Percentiles rank a stretch among this genome's conserved stretches.
phyloP scores from a whole-genome alignment of 345 rosid species.

The Brassica rapa region DNA sequence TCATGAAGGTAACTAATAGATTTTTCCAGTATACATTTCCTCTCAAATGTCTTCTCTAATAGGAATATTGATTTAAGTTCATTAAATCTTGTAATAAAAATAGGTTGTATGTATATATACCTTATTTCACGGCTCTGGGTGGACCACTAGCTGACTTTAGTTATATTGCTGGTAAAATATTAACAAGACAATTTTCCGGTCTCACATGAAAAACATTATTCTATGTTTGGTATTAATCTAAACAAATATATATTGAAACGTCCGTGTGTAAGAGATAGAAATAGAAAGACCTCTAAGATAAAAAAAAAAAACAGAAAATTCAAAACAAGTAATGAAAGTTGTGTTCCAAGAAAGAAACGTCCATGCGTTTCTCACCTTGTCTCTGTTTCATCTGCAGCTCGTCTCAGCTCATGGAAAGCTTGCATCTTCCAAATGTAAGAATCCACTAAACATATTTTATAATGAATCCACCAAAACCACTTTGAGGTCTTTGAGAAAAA shows the following conservation, averaged over 20 bases:
- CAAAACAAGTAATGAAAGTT: not conserved
- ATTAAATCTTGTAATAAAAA: conserved; percentile 33
- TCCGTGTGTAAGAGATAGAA: not conserved
- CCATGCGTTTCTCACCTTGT: conserved; percentile 26
- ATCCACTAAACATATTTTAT: not conserved
- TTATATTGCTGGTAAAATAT: conserved; percentile 23
- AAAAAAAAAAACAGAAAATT: too few species aligned
- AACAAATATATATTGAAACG: not conserved
- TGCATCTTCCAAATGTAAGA: conserved; percentile 92
- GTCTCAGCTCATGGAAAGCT: conserved; percentile 87
- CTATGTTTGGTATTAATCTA: conserved; percentile 11
- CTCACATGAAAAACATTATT: conserved; percentile 24
- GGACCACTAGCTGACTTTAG: conserved; percentile 47
- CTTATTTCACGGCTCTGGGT: conserved; percentile 34
- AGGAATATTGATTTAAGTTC: conserved; percentile 37
- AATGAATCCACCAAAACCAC: not conserved
- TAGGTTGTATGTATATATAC: conserved; percentile 30
- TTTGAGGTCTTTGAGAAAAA: not conserved
- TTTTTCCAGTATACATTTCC: conserved; percentile 29
- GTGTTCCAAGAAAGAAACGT: not conserved
- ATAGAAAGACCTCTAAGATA: not conserved
- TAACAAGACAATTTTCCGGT: conserved; percentile 26
- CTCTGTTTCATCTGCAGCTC: conserved; percentile 59
- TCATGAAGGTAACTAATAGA: conserved; percentile 24
- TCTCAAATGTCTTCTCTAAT: conserved; percentile 40